phyloP scores from a whole-genome alignment of 495 filamentous ascomycete species.

The Podospora fimiseda region DNA sequence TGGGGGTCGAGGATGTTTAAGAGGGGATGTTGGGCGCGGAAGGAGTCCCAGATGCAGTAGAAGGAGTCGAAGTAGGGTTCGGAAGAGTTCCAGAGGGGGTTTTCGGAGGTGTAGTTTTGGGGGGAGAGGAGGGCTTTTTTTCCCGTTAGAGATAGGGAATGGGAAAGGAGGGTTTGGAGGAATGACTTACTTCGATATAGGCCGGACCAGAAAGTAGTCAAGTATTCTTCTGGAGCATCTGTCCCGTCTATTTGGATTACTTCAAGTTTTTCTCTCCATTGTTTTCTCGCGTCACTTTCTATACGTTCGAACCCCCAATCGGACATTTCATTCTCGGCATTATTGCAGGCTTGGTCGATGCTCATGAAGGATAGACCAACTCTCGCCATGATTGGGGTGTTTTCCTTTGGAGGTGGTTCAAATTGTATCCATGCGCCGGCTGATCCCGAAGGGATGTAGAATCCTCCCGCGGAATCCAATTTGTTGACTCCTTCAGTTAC shows the following conservation, averaged over 20 bases:
- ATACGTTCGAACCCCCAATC: slow-evolving; percentile 55
- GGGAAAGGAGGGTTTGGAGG: too few species aligned
- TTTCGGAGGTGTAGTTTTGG: slow-evolving; percentile 72
- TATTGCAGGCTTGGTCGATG: slow-evolving; percentile 53
- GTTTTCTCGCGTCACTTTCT: slow-evolving; percentile 42
- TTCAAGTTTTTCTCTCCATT: slow-evolving; percentile 57
- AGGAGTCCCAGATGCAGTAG: slow-evolving; percentile 74
- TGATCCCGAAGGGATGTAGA: slow-evolving; percentile 46
- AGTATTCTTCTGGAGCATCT: slow-evolving; percentile 49
- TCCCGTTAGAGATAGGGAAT: too few species aligned
- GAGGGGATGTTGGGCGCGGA: slow-evolving; percentile 61
- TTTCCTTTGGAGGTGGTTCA: slow-evolving; percentile 30
- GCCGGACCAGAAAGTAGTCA: slow-evolving; percentile 62
- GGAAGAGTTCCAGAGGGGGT: slow-evolving; percentile 60
- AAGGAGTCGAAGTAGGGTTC: slow-evolving; percentile 74
- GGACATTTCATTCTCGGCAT: slow-evolving; percentile 57
- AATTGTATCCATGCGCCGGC: slow-evolving; percentile 61
- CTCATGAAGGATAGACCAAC: slow-evolving; percentile 65
- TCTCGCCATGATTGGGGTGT: slow-evolving; percentile 43
- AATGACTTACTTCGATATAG: slow-evolving; percentile 47
- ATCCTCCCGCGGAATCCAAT: slow-evolving; percentile 37
- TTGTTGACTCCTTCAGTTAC: slow-evolving; percentile 40
- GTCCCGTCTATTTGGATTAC: slow-evolving; percentile 48
- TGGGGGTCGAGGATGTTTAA: slow-evolving; percentile 60
- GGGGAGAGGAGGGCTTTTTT: slow-evolving; percentile 49